Base-by-base conservation (phyloP, 441 rosid genomes). In the Eutrema salsugineum region DNA sequence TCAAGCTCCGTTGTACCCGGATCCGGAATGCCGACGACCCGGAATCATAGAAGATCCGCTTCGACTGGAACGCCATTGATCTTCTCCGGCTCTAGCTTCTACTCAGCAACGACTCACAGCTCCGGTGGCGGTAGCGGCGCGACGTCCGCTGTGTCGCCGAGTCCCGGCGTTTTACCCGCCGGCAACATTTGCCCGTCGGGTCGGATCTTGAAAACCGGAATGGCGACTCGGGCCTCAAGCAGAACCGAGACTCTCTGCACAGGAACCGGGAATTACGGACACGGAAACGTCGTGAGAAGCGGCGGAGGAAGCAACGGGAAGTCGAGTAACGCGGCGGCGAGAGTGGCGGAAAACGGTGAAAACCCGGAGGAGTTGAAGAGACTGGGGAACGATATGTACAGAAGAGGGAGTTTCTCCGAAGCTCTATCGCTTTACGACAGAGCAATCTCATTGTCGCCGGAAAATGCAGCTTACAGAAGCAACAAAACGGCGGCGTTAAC, bases 181-280 rank as follows among this genome's bases (percentile, higher is more conserved):
- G 93, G 93, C 24, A 88, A 88, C 79, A 88, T 88, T 43, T 88
- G 88, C 39, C 94, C 89, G 3, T 85, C 94, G 19, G 94, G 94
- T n/a, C 82, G 86, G 79, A 86, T 88, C 84, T 81, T 76, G 36
- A 88, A 85, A 73, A 75, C 83, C 56, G 84, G 80, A 39, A 78
- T 85, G 78, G 76, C 78, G 16, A 46, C 43, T 70, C 82, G 87
- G 39, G 66, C 51, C 30, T 56, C 82, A 5, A 73, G 27, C 67
- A 76, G 81, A 44, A 63, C 85, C 8, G 85, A 84, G 56, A 80
- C 81, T 57, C 71, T 88, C 39, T 84, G 83, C 19, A 78, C 79
- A 11, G 88, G 94, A 8, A 79, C 81, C 6, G 91, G 91, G 2
- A 82, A 86, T 56, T 88, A 88, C 69, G 94, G 91, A 4, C 94